Base-by-base conservation (phyloP, 352 stramenopile species). In the Pythium folliculosum region DNA sequence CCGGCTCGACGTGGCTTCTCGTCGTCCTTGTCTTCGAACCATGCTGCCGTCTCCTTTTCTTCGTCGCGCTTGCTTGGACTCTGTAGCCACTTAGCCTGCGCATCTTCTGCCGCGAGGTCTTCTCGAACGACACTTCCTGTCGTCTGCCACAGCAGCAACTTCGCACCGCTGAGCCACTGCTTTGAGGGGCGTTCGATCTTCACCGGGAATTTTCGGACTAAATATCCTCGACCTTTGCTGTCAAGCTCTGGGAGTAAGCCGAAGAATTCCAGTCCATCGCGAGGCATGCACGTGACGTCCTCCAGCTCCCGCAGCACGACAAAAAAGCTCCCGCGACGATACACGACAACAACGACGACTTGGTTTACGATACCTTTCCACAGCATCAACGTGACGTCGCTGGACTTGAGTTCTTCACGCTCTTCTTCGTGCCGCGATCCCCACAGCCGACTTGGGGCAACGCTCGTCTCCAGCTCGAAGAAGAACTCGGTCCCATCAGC, bases 131-230 rank as follows among this genome's bases (percentile, higher is more conserved):
- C 64, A 63, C 82, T 90, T 47, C 25, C 60, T 40, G 54, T 78
- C 1, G 82, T 90, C 52, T 90, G 82, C 80, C 82, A 91, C 0
- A 91, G 72, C 30, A 89, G 35, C 0, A 89, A 52, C 61, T 88
- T 91, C 0, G 78, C 77, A 10, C 69, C 74, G 22, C 64, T 65
- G 21, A 91, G 67, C 80, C 82, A 91, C 19, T 67, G 35, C 1
- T 78, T 55, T 0, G 44, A 76, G 14, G 35, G 44, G 9, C 47
- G 51, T 14, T 62, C 50, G 25, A 60, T 57, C 17, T 59, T 32
- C 13, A 58, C 21, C 0, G 78, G 66, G 5, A 89, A 77, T 16
- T 71, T 71, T 55, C 71, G 71, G 22, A 91, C 77, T 3, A 91
- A 63, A 38, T 89, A 91, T 0, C 80, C 80, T 16, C 80, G 69